Evolutionary conservation across 2,329 filamentous ascomycete genomes (phyloP).

Genomic region (Proliferodiscus dingleyae): DNA sequence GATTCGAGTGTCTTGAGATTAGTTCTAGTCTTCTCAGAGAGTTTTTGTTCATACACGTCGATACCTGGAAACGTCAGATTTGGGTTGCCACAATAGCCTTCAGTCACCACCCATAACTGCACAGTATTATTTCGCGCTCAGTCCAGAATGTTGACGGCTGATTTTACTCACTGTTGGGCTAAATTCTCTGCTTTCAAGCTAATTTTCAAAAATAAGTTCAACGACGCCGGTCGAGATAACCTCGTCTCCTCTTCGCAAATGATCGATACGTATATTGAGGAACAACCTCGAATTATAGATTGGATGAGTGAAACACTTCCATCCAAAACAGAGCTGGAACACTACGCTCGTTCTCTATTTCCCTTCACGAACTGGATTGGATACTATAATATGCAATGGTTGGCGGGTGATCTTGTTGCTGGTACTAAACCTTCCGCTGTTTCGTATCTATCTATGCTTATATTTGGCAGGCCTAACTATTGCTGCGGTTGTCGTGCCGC

Average conservation of each 20-base stretch:
- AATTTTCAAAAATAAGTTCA: too few relatives aligned
- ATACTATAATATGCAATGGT: constrained; percentile 85
- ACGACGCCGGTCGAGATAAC: constrained; percentile 76
- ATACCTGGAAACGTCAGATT: too few relatives aligned
- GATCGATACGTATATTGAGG: constrained; percentile 75
- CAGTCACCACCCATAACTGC: too few relatives aligned
- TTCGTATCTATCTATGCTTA: not conserved
- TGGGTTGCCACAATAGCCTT: too few relatives aligned
- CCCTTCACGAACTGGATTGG: constrained; percentile 87
- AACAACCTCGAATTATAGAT: constrained; percentile 69
- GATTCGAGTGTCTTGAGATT: too few relatives aligned
- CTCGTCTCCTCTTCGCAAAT: constrained; percentile 71
- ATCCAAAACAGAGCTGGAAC: constrained; percentile 43
- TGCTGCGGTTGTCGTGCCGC: constrained; percentile 79
- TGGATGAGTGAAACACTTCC: constrained; percentile 67
- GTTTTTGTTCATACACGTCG: too few relatives aligned
- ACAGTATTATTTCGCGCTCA: too few relatives aligned
- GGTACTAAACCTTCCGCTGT: constrained; percentile 47
- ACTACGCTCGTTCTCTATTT: constrained; percentile 70
- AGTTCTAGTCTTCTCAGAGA: too few relatives aligned
- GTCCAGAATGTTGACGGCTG: too few relatives aligned
- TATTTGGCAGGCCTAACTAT: constrained; percentile 57
- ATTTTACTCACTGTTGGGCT: too few relatives aligned
- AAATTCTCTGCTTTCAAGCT: too few relatives aligned
- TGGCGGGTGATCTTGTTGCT: constrained; percentile 82